A percentile compares a stretch with the other conserved stretches of the same genome.
These are phyloP conservation scores for Diospyros lotus DNA, from an alignment of 148 eudicot genomes.

Conservation along the genomic window DNA sequence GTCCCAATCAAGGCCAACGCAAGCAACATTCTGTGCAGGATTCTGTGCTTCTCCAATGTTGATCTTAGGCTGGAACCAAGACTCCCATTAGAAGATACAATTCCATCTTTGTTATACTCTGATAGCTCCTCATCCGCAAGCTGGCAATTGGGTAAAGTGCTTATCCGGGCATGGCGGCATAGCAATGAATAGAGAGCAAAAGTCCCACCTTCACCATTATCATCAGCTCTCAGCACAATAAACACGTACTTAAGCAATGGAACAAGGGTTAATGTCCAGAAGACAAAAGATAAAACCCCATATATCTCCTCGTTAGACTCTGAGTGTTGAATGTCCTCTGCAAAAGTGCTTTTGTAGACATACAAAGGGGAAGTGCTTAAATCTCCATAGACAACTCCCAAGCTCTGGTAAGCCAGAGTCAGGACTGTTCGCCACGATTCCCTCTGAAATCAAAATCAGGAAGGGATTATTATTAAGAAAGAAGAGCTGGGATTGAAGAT, in stretches of 20 bases:
- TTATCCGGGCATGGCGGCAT: constrained; percentile 61
- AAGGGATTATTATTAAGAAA: neutral
- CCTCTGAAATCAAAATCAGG: constrained; percentile 32
- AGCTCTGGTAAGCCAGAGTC: constrained; percentile 67
- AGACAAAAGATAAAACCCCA: constrained; percentile 62
- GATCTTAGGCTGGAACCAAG: constrained; percentile 38
- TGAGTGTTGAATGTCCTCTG: constrained; percentile 72
- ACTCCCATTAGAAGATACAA: constrained; percentile 20
- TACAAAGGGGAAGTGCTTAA: constrained; percentile 74
- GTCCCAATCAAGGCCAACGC: constrained; percentile 65
- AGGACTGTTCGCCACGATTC: constrained; percentile 65
- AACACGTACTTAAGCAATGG: constrained; percentile 70
- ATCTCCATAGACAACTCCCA: constrained; percentile 82
- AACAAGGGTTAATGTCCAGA: constrained; percentile 70
- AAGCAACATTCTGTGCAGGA: constrained; percentile 46
- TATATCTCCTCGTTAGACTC: constrained; percentile 67
- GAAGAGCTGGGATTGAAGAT: neutral
- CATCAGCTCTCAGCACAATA: constrained; percentile 71
- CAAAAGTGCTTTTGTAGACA: constrained; percentile 71
- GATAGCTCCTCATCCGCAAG: constrained; percentile 61
- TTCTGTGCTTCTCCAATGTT: constrained; percentile 52
- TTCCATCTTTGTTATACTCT: constrained; percentile 49
- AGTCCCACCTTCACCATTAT: constrained; percentile 83
- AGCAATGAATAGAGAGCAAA: constrained; percentile 71
- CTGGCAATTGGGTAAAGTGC: constrained; percentile 66